phyloP scores from a whole-genome alignment of 73 alveolate species.

The Loxodes magnus region DNA sequence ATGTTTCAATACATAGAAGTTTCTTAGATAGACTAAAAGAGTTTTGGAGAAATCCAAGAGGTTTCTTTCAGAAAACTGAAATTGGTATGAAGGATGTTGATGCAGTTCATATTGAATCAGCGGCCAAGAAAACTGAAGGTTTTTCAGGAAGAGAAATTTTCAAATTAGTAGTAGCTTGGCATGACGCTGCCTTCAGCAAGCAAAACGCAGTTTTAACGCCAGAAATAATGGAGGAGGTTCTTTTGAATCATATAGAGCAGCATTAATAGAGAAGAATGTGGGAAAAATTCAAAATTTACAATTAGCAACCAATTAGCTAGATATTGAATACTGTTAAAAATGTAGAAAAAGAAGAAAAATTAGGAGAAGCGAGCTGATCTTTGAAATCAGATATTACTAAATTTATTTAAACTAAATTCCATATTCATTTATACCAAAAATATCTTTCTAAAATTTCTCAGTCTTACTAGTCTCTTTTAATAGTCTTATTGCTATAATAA shows the following conservation, averaged over 20 bases:
- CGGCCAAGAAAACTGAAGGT: slow-evolving; percentile 70
- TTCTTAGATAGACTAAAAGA: slow-evolving; percentile 15
- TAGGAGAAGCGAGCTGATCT: not conserved
- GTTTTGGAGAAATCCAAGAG: slow-evolving; percentile 28
- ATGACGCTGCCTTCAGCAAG: slow-evolving; percentile 60
- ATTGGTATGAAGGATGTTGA: slow-evolving; percentile 54
- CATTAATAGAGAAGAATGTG: slow-evolving; percentile 42
- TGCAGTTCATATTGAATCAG: slow-evolving; percentile 23
- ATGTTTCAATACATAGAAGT: slow-evolving; percentile 35
- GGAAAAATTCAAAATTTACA: slow-evolving; percentile 26
- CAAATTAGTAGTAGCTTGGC: slow-evolving; percentile 74
- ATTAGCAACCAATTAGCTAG: slow-evolving; percentile 17
- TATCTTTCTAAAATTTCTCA: too few relatives aligned
- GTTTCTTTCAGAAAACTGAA: slow-evolving; percentile 28
- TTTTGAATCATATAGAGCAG: slow-evolving; percentile 21
- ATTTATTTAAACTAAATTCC: not conserved
- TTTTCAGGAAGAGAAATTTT: slow-evolving; percentile 80
- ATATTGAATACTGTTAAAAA: slow-evolving; percentile 2
- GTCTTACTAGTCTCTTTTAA: too few relatives aligned
- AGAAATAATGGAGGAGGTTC: slow-evolving; percentile 27
- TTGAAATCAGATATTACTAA: not conserved
- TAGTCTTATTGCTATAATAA: too few relatives aligned
- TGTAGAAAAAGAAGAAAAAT: not conserved
- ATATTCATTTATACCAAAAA: too few relatives aligned
- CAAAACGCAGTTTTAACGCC: slow-evolving; percentile 51